Evolutionary conservation across 495 filamentous ascomycete genomes (phyloP).

Genomic region (Penicillium egyptiacum): DNA sequence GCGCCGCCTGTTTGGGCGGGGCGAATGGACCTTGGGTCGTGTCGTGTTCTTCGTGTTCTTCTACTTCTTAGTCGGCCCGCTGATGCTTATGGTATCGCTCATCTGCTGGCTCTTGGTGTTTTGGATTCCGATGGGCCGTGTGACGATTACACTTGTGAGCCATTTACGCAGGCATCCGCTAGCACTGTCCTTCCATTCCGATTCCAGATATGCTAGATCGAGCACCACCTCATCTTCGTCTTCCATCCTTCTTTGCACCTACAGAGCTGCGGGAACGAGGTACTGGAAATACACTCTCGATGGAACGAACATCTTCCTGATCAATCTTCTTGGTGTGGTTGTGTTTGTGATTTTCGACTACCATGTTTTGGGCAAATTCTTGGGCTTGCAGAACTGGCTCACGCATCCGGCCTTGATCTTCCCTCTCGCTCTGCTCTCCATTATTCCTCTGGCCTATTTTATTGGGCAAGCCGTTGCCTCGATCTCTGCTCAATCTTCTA

Average conservation of each 20-base stretch:
- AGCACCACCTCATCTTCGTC: constrained; percentile 65
- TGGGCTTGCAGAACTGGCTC: constrained; percentile 67
- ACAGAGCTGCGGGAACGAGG: constrained; percentile 87
- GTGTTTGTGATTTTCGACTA: constrained; percentile 93
- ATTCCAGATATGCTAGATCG: constrained; percentile 69
- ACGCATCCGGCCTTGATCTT: constrained; percentile 86
- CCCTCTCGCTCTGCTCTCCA: constrained; percentile 77
- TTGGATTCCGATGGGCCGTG: constrained; percentile 97
- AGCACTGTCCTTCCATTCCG: constrained; percentile 88
- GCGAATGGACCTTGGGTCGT: constrained; percentile 90
- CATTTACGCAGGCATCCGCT: constrained; percentile 92
- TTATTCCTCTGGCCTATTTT: constrained; percentile 98
- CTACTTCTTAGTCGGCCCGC: constrained; percentile 89
- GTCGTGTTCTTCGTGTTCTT: constrained; percentile 97
- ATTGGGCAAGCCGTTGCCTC: constrained; percentile 99
- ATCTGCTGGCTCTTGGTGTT: constrained; percentile 97
- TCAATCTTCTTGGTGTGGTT: constrained; percentile 91
- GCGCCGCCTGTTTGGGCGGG: constrained; percentile 88
- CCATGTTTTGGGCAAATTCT: constrained; percentile 63
- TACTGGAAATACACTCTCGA: constrained; percentile 99
- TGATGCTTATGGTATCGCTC: constrained; percentile 78
- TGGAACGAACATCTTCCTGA: constrained; percentile 97
- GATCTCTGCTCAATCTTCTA: constrained; percentile 97
- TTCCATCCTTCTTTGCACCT: constrained; percentile 92
- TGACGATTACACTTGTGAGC: constrained; percentile 83